Evolutionary conservation across 106 monocot species (phyloP), one percentile per base, ranked within the genome.

Genomic region (Acanthochlamys bracteata): DNA sequence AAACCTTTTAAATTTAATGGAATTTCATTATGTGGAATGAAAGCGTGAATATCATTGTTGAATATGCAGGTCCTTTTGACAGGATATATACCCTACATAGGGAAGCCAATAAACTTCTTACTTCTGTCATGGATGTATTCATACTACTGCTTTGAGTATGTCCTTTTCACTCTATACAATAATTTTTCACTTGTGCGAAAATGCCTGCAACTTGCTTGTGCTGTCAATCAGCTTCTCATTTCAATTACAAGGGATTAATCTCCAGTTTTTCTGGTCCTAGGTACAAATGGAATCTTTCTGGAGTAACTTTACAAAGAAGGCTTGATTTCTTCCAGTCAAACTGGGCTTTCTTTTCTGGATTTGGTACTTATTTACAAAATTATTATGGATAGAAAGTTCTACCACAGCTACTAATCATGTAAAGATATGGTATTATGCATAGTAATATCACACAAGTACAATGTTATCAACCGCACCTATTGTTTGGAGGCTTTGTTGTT

Each of bases 61-160:
- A 10, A 54, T n/a, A 2, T 82, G 55, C 90, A 96, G 96, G 88
- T 91, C 61, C 74, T 79, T 74, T 71, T 66, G 51, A 78, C 80
- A 51, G 82, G 86, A 17, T 85, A 72, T 60, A 82, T 96, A 73
- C 96, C 96, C 25, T 76, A 70, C 53, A 57, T 91, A 72, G 96
- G 96, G 43, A 96, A 84, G 70, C 52, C 70, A 67, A 68, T 83
- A 46, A 96, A 87, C 76, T 91, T 90, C 73, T 17, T 91, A 55
- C 91, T 96, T 25, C 84, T 91, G 72, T 83, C 96, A 39, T 96
- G 87, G 96, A 88, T 91, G 82, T 90, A 96, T 76, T 64, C 96
- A 4, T 96, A 96, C 72, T 96, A 91, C 65, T 88, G 96, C 68
- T 96, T 96, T 54, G 96, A 96, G 90, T 95, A 88, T 66, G 95